Evolutionary conservation across 768 basidiomycete species (phyloP), one percentile per base, ranked within the genome.

Genomic region (Leucosporidium yakuticum): DNA sequence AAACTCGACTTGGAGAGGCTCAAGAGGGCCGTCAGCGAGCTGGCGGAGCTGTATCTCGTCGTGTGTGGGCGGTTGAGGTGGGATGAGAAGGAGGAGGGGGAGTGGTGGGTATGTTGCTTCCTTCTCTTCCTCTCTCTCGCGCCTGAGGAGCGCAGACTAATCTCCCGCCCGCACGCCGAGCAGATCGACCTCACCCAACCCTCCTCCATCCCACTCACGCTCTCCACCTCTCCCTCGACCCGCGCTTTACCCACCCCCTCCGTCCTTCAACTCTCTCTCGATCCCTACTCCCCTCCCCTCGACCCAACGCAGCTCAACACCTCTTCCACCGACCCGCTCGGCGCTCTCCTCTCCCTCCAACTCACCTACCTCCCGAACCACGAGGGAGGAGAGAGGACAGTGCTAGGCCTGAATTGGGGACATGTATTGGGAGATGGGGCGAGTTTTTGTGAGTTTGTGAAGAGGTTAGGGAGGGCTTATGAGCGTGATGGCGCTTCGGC

Each of bases 251-350:
- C 15, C 21, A 17, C 55, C 55, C 7, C 17, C 32, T 29, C 55
- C 32, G 55, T 57, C 31, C 34, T 57, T 32, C 55, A 57, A 32
- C 55, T 32, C 32, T 20, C 55, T 7, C 29, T 36, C 11, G 21
- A 20, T 19, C 21, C 55, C 32, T 57, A 31, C 55, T 9, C 23
- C 32, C 23, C 29, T 17, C 6, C 29, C 21, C 19, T 57, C 55
- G 32, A 57, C 55, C 55, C 55, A 2, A 57, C 55, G 17, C 55
- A 57, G 20, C 55, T 57, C 55, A 31, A 29, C 55, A 23, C 39
- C 39, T 15, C 39, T 15, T 44, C 39, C 6, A 12, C 39, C 39
- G 14, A 36, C 20, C 55, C 55, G 15, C 17, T 32, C 32, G 31
- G 31, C 31, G 31, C 55, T 31, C 55, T 57, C 55, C 32, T 57